phyloP scores from a whole-genome alignment of 176 grass and related monocot genomes.

The Eremochloa ophiuroides region DNA sequence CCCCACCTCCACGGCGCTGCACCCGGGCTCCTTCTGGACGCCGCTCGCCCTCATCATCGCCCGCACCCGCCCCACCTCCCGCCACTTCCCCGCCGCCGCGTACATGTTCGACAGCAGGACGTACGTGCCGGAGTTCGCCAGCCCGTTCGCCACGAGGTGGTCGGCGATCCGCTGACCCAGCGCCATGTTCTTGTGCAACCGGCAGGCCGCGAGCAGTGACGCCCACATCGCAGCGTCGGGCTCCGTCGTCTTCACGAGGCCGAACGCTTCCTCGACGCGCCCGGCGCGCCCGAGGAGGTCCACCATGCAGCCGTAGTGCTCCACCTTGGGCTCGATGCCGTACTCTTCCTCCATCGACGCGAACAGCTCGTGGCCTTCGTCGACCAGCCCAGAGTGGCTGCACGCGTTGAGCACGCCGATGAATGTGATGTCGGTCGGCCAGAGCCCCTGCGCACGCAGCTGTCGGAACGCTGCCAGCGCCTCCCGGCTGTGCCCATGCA shows the following conservation, averaged over 20 bases:
- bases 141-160: slow-evolving; percentile 46
- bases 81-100: slow-evolving; percentile 66
- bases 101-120: slow-evolving; percentile 88
- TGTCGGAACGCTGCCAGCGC: slow-evolving; percentile 46
- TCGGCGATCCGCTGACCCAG: slow-evolving; percentile 70
- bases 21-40: slow-evolving; percentile 77
- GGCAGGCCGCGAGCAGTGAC: slow-evolving; percentile 68
- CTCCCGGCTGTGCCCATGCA: slow-evolving; percentile 61
- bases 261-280: slow-evolving; percentile 66
- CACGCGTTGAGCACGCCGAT: slow-evolving; percentile 76
- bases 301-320: slow-evolving; percentile 93
- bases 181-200: slow-evolving; percentile 68
- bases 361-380: slow-evolving; percentile 46
- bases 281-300: slow-evolving; percentile 75
- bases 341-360: slow-evolving; percentile 52
- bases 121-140: slow-evolving; percentile 77
- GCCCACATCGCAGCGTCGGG: slow-evolving; percentile 65
- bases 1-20: slow-evolving; percentile 69
- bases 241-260: slow-evolving; percentile 54
- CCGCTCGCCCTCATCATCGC: slow-evolving; percentile 75
- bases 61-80: slow-evolving; percentile 48
- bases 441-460: slow-evolving; percentile 31
- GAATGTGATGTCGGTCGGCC: slow-evolving; percentile 85
- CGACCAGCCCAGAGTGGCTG: slow-evolving; percentile 79
- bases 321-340: slow-evolving; percentile 68